phyloP scores from a whole-genome alignment of 192 early-diverging fungal genomes.

The Podila verticillata region DNA sequence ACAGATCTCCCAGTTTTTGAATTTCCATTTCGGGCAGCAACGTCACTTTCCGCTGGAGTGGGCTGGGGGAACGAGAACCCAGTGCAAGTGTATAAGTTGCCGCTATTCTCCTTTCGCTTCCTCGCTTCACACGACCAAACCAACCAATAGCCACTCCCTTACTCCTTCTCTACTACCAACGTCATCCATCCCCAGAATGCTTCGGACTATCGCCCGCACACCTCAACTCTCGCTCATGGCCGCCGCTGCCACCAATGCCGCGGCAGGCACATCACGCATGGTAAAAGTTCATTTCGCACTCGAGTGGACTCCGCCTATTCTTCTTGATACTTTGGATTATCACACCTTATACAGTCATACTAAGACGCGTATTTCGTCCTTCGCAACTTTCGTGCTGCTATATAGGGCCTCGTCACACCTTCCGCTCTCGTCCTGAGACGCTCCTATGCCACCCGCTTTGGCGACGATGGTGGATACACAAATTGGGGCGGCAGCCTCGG shows the following conservation, averaged over 20 bases:
- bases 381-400: background rate
- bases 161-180: background rate
- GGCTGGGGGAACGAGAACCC: too few species aligned
- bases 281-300: background rate
- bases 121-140: background rate
- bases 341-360: background rate
- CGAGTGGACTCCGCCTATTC: background rate
- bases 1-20: background rate
- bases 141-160: too few species aligned
- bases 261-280: slow-evolving; percentile 1
- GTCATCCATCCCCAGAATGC: slow-evolving; percentile 2
- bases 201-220: slow-evolving; percentile 14
- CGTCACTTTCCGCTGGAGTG: background rate
- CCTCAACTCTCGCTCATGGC: slow-evolving; percentile 12
- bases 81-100: too few species aligned
- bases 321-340: background rate
- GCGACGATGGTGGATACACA: slow-evolving; percentile 27
- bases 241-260: background rate
- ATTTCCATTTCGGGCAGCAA: background rate
- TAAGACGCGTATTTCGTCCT: background rate
- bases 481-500: slow-evolving; percentile 41
- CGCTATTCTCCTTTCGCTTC: background rate
- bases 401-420: slow-evolving; percentile 22
- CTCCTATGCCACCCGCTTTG: slow-evolving; percentile 46
- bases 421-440: slow-evolving; percentile 27